Evolutionary conservation across 768 basidiomycete species (phyloP).

Genomic region (Suillus occidentalis): DNA sequence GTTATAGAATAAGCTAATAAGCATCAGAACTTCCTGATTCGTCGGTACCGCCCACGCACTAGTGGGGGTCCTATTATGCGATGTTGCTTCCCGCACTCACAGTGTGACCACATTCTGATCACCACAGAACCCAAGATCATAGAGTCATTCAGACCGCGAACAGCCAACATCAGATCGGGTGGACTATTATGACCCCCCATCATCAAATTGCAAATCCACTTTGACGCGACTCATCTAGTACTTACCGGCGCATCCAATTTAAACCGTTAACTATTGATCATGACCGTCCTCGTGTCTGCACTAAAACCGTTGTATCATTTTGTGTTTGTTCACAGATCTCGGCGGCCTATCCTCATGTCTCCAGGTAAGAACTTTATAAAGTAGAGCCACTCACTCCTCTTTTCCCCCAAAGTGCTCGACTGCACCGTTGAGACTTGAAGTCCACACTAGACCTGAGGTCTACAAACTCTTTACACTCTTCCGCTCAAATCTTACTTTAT

Average conservation of each 20-base stretch:
- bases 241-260: conserved; percentile 2
- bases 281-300: conserved; percentile 36
- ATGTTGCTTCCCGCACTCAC: not conserved
- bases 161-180: not conserved
- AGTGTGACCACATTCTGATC: not conserved
- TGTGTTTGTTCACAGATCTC: conserved; percentile 15
- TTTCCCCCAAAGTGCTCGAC: conserved; percentile 21
- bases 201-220: not conserved
- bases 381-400: conserved; percentile 21
- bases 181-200: not conserved
- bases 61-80: not conserved
- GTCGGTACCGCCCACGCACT: not conserved
- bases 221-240: conserved; percentile 1
- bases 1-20: not conserved
- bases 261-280: not conserved
- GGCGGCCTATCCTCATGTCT: conserved; percentile 41
- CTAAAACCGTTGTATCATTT: not conserved
- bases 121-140: conserved; percentile 1
- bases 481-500: conserved; percentile 6
- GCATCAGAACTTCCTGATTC: not conserved
- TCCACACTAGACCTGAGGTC: conserved; percentile 17
- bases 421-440: conserved; percentile 20
- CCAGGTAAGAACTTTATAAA: not conserved
- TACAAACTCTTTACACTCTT: conserved; percentile 6
- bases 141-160: not conserved